Base-by-base conservation (phyloP, 768 basidiomycete genomes). In the Bullera alba region DNA sequence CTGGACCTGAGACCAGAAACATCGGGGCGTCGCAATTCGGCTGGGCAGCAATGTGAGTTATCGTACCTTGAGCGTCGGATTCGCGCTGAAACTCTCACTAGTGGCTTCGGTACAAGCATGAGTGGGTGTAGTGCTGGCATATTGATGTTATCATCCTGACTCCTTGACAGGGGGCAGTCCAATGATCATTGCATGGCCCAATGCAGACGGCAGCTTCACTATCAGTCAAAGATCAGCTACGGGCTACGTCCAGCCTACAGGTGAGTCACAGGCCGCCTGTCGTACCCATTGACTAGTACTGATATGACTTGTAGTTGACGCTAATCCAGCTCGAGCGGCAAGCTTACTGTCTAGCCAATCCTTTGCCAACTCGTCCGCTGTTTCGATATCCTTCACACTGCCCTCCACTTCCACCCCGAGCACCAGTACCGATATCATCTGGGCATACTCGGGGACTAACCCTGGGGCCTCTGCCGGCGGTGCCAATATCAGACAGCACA, bases 151-250 rank as follows among this genome's bases (percentile, higher is more conserved):
- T 5, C 42, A 3, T 21, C 23, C 21, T 4, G 8, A 27, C 21
- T 25, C 48, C 15, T 12, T 29, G n/a, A 19, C 22, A 65, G 61
- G 43, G 36, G 46, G 48, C 42, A 50, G 65, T 4, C 69, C 67
- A 1, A 85, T 87, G 83, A 81, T 87, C 51, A 81, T 86, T 26
- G 79, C 81, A 76, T 87, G 84, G 85, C 73, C 78, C 5, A 83
- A 84, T 61, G 67, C 71, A 14, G 80, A 84, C 56, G 81, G 81
- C 8, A 67, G 75, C 19, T 74, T 84, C 51, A 84, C 83, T 12
- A 69, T 87, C 21, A 84, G 83, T 5, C 85, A 87, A 62, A 78
- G 84, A 17, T 72, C 68, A 26, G 81, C 84, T 0, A 56, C 76
- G 1, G 63, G 59, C 5, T 75, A 83, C 53, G 73, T 75, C 3